A percentile compares a stretch with the other conserved stretches of the same genome.
Conservation (phyloP, 75 land plant species). For the Adiantum capillusveneris region DNA sequence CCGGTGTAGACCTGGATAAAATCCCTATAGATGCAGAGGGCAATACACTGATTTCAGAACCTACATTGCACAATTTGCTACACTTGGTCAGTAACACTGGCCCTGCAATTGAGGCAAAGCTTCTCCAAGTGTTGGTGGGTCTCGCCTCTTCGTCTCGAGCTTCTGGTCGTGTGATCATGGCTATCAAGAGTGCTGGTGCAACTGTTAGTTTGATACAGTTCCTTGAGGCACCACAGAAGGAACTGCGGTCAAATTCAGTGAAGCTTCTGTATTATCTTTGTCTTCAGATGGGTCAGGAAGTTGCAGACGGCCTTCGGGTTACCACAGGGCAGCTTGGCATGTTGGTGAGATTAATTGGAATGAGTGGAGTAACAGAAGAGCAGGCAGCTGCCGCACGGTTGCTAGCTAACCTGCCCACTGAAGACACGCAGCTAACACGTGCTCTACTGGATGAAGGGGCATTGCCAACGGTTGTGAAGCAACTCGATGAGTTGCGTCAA, state of each 20-base stretch:
- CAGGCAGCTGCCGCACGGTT: constrained; percentile 75
- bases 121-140: constrained; percentile 90
- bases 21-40: constrained; percentile 54
- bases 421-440: constrained; percentile 60
- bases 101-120: constrained; percentile 86
- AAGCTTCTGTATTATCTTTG: constrained; percentile 76
- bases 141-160: constrained; percentile 60
- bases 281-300: constrained; percentile 84
- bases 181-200: constrained; percentile 93
- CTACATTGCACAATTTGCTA: constrained; percentile 64
- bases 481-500: constrained; percentile 40
- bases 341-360: constrained; percentile 54
- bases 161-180: constrained; percentile 51
- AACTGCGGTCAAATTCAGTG: constrained; percentile 56
- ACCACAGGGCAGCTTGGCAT: constrained; percentile 78
- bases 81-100: constrained; percentile 97
- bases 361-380: constrained; percentile 64
- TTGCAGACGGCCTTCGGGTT: constrained; percentile 69
- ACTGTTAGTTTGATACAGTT: constrained; percentile 87
- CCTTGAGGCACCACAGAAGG: constrained; percentile 84
- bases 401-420: constrained; percentile 76
- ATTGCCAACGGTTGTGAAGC: constrained; percentile 36
- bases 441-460: constrained; percentile 69
- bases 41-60: constrained; percentile 83
- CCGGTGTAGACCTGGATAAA: constrained; percentile 52